Evolutionary conservation across 1,139 yeast genomes (phyloP).

Genomic region (Debaryomyces fabryi): DNA sequence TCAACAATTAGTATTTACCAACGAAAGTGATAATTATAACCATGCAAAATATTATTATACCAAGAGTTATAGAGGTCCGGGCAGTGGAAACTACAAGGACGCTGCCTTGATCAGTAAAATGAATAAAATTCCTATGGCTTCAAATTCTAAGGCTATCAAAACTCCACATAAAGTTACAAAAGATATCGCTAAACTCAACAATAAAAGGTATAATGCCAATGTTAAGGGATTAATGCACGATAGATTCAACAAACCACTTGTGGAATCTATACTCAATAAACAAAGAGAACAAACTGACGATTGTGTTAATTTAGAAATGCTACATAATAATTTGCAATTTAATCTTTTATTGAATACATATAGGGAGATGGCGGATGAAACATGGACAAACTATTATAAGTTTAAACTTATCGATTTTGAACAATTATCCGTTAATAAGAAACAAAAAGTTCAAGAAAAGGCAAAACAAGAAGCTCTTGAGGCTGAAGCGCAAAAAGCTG

Average conservation of each 20-base stretch:
- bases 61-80: constrained; percentile 48
- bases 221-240: constrained; percentile 47
- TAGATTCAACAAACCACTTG: constrained; percentile 33
- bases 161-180: constrained; percentile 20
- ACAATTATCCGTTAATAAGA: constrained; percentile 23
- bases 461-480: constrained; percentile 1
- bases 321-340: constrained; percentile 47
- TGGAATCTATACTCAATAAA: constrained; percentile 31
- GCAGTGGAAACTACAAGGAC: constrained; percentile 52
- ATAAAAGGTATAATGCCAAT: constrained; percentile 27
- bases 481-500: not conserved
- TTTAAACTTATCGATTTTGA: constrained; percentile 47
- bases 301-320: constrained; percentile 44
- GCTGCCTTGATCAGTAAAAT: constrained; percentile 46
- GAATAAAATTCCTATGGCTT: constrained; percentile 32
- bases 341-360: constrained; percentile 45
- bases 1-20: constrained; percentile 39
- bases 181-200: constrained; percentile 17
- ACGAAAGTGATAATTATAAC: constrained; percentile 38
- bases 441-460: not conserved
- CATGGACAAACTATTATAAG: constrained; percentile 44
- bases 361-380: constrained; percentile 42
- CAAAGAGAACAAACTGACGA: constrained; percentile 43
- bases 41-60: constrained; percentile 45
- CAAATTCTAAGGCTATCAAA: constrained; percentile 18